These are phyloP conservation scores for Pichia occidentalis DNA, from an alignment of 805 yeast genomes.

Conservation along the genomic window DNA sequence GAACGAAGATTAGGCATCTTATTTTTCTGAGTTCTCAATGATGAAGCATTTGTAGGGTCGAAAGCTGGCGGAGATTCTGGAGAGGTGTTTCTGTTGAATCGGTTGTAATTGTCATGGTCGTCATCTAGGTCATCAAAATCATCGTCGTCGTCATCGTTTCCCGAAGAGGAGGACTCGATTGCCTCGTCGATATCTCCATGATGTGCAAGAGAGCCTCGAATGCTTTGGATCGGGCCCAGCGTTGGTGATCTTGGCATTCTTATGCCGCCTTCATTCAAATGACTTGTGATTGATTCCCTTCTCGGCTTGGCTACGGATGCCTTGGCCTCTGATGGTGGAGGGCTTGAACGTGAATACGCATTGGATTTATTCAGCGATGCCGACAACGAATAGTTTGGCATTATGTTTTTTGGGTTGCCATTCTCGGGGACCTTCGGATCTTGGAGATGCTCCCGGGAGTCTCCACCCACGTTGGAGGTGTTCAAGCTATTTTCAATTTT, in stretches of 20 bases:
- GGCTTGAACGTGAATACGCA: too few species aligned
- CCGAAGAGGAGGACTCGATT: slow-evolving; percentile 34
- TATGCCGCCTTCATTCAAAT: slow-evolving; percentile 35
- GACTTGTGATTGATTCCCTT: slow-evolving; percentile 47
- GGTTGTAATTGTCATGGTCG: slow-evolving; percentile 12
- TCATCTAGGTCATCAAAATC: slow-evolving; percentile 10
- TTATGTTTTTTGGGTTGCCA: too few species aligned
- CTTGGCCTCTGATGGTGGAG: too few species aligned
- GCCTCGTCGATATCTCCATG: slow-evolving; percentile 33
- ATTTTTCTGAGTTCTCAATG: slow-evolving; percentile 2
- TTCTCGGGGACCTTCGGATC: too few species aligned
- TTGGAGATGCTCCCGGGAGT: too few species aligned
- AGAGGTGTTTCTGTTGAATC: slow-evolving; percentile 10
- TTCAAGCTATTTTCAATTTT: slow-evolving; percentile 16
- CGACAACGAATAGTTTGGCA: too few species aligned
- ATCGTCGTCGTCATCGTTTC: slow-evolving; percentile 34
- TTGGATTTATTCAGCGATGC: too few species aligned
- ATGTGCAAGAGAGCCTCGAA: slow-evolving; percentile 26
- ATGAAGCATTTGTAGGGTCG: not conserved
- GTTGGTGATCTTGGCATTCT: slow-evolving; percentile 39
- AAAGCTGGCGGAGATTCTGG: slow-evolving; percentile 5
- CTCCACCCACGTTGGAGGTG: too few species aligned
- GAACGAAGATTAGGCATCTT: slow-evolving; percentile 15
- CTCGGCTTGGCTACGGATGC: too few species aligned
- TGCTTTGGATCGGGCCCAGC: slow-evolving; percentile 24